Conservation (phyloP, 2,329 filamentous ascomycete species). For the Alternaria tenuissima region DNA sequence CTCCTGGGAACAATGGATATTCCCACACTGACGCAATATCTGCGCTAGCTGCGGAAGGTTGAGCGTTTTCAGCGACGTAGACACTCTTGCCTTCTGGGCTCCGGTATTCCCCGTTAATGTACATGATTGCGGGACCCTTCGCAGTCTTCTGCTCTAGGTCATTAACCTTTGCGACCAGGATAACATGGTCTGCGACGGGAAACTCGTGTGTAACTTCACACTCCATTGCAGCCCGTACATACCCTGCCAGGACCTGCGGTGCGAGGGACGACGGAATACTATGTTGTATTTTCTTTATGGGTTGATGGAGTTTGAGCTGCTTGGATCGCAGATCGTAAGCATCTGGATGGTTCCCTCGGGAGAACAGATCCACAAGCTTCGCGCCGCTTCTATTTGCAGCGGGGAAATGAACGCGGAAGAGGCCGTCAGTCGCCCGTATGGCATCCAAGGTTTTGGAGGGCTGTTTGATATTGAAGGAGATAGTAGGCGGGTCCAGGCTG, state of each 20-base stretch:
- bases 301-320: constrained; percentile 17
- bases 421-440: constrained; percentile 53
- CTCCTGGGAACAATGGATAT: constrained; percentile 31
- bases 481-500: constrained; percentile 64
- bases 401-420: constrained; percentile 63
- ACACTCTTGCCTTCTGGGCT: constrained; percentile 11
- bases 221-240: constrained; percentile 40
- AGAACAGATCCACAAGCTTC: constrained; percentile 40
- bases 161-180: constrained; percentile 56
- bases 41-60: neutral
- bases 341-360: constrained; percentile 35
- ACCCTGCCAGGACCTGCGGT: constrained; percentile 24
- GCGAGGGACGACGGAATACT: constrained; percentile 16
- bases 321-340: constrained; percentile 29
- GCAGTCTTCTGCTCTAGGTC: constrained; percentile 12
- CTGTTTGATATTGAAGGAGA: constrained; percentile 68
- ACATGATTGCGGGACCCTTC: constrained; percentile 28
- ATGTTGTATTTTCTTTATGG: constrained; percentile 4
- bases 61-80: constrained; percentile 5
- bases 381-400: constrained; percentile 38
- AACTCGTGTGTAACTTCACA: constrained; percentile 51
- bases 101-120: constrained; percentile 40
- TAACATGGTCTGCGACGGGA: constrained; percentile 57
- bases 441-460: constrained; percentile 65
- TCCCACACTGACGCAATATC: constrained; percentile 18